Evolutionary conservation across 2,329 filamentous ascomycete species (phyloP), one percentile per base, ranked within the genome.

Genomic region (Elsinoe necatrix): DNA sequence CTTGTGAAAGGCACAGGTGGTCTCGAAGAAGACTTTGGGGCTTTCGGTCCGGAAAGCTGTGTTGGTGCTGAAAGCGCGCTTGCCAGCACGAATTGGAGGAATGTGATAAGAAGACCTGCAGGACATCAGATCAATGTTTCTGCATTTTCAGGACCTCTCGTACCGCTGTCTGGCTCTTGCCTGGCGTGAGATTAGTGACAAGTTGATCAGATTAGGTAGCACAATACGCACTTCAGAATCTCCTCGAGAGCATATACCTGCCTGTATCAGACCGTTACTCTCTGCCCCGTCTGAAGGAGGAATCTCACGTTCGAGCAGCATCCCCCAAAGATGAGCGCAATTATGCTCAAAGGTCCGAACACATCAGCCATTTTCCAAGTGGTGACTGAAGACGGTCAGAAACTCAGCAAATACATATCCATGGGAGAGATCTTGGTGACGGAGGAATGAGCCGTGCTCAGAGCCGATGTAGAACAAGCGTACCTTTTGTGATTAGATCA

Each of bases 201-300:
- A 29, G 67, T 64, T 60, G 57, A 45, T 45, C 45, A 56, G 41
- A 20, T 8, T 4, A 5, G n/a, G 16, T 20, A 59, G 54, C 1
- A 41, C 54, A 50, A 75, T 12, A 31, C 84, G 80, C 75, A 93
- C 87, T 93, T 95, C 68, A 98, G 84, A 65, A 97, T 95, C 47
- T 89, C 87, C 72, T 98, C 93, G 57, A 98, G 79, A 39, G 92
- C 89, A 73, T 95, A 97, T n/a, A 96, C 89, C 85, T 95, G 61
- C 12, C 23, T 52, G 51, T 23, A 18, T 6, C 29, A 39, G 39
- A 55, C 73, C 21, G 31, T 52, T 52, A 52, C 48, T 52, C 31
- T 52, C 31, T 31, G 48, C 20, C 31, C 48, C 25, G 34, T 39
- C 25, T 21, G 39, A 2, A 25, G 31, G 48, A 37, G 31, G 31